phyloP scores from a whole-genome alignment of 345 rosid species.

The Eucalyptus cladocalyx region DNA sequence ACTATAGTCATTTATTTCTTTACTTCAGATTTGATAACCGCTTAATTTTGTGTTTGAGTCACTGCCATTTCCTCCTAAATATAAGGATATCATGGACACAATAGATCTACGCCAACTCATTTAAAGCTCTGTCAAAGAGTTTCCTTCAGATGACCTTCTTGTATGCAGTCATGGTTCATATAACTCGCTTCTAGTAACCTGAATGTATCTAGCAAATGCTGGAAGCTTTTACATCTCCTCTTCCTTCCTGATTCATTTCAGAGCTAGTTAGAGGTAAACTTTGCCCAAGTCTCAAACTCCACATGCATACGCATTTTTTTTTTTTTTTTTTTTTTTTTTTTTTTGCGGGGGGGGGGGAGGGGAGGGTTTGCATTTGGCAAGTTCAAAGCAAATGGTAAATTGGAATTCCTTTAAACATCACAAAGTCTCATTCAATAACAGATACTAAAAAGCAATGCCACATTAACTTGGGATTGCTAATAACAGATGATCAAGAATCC shows the following conservation, averaged over 20 bases:
- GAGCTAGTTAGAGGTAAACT: background rate
- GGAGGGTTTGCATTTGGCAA: background rate
- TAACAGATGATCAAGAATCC: background rate
- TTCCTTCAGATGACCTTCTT: background rate
- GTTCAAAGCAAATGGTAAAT: background rate
- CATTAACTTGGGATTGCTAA: background rate
- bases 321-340: too few relatives aligned
- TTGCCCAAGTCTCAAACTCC: background rate
- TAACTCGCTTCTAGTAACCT: background rate
- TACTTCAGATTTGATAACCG: background rate
- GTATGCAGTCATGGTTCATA: background rate
- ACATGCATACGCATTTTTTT: background rate
- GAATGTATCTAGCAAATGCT: too few relatives aligned
- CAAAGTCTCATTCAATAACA: background rate
- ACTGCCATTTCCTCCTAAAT: background rate
- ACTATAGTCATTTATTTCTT: background rate
- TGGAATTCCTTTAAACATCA: background rate
- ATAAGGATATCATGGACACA: background rate
- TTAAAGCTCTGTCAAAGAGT: background rate
- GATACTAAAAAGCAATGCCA: background rate
- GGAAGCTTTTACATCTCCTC: background rate
- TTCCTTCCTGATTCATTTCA: background rate
- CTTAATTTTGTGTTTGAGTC: background rate
- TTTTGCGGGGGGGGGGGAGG: too few relatives aligned
- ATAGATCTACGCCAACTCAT: background rate